Evolutionary conservation across 2,329 filamentous ascomycete genomes (phyloP), one percentile per base, ranked within the genome.

Genomic region (Penicillium glabrum): DNA sequence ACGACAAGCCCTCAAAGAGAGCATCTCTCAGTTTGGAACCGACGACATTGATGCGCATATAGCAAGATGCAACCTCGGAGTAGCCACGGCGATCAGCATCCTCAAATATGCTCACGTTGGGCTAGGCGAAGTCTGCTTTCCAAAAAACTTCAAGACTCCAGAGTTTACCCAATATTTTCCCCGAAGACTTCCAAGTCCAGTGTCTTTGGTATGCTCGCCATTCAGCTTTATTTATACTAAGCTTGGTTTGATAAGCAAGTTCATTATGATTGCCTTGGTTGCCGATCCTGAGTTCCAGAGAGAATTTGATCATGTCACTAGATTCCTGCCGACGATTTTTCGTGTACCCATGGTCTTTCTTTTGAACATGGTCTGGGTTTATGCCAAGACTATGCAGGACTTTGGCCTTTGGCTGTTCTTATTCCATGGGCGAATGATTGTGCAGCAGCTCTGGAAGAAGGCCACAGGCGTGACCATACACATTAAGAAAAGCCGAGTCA

Each of bases 271-370:
- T 44, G 78, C 81, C 11, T 69, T 80, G 21, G 75, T 83, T 60
- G 81, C 81, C 2, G 81, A 83, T 61, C 75, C 79, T 0, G 81
- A 83, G 60, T 81, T 79, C 57, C 77, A 82, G 59, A 71, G 80
- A 58, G 81, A 83, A 53, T 71, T 83, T 46, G 73, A 78, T 55
- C 77, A 78, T 63, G 75, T 78, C 48, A 71, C 80, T 51, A 65
- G 68, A 45, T 51, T 61, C 21, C 72, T 74, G 24, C 72, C 73
- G 13, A 60, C 58, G 3, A 46, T 75, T 23, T 47, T 80, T 11
- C 72, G 72, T 5, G 69, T 70, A 21, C 76, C 76, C 10, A 62
- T 67, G 4, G 74, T 71, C 0, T 76, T 78, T 48, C n/a, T 76
- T 8, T 64, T 80, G n/a, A 81, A 75, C 46, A 67, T 74, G 49